A percentile compares a stretch with the other conserved stretches of the same genome.
These are phyloP conservation scores for Peronosclerospora sorghi DNA, from an alignment of 352 stramenopile genomes.

Conservation along the genomic window DNA sequence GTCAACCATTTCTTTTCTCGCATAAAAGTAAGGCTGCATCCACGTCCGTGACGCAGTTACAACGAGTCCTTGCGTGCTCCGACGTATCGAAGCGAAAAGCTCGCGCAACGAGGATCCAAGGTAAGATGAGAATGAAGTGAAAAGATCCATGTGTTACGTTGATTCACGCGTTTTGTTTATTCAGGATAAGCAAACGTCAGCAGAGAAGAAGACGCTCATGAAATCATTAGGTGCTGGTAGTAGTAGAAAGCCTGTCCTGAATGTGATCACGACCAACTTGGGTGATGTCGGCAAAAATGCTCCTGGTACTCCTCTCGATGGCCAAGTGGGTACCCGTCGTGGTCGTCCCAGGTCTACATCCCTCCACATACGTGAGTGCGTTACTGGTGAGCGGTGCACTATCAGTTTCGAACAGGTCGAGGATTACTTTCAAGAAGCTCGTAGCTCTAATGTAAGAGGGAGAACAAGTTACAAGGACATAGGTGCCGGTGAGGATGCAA, in stretches of 20 bases:
- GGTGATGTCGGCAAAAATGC: not conserved
- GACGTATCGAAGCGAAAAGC: slow-evolving; percentile 12
- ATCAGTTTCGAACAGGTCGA: slow-evolving; percentile 51
- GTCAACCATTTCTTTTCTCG: slow-evolving; percentile 4
- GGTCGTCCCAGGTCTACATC: slow-evolving; percentile 54
- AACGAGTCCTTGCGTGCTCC: slow-evolving; percentile 26
- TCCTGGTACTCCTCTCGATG: slow-evolving; percentile 1
- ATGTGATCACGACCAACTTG: slow-evolving; percentile 31
- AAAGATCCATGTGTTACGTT: not conserved
- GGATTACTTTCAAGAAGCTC: slow-evolving; percentile 3
- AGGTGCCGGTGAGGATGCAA: too few relatives aligned
- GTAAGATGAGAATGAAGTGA: not conserved
- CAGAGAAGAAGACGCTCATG: slow-evolving; percentile 8
- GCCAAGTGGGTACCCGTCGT: slow-evolving; percentile 26
- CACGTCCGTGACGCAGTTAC: slow-evolving; percentile 10
- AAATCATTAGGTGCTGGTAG: not conserved
- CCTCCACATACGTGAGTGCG: slow-evolving; percentile 14
- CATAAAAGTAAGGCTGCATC: slow-evolving; percentile 1
- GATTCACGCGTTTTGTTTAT: not conserved
- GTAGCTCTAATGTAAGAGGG: not conserved
- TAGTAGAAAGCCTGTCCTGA: slow-evolving; percentile 23
- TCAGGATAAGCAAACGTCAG: slow-evolving; percentile 15
- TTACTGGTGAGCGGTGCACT: slow-evolving; percentile 35
- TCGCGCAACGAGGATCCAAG: not conserved
- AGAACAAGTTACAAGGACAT: too few relatives aligned